Evolutionary conservation across 805 yeast species (phyloP).

Genomic region (Kodamaea leandrae): DNA sequence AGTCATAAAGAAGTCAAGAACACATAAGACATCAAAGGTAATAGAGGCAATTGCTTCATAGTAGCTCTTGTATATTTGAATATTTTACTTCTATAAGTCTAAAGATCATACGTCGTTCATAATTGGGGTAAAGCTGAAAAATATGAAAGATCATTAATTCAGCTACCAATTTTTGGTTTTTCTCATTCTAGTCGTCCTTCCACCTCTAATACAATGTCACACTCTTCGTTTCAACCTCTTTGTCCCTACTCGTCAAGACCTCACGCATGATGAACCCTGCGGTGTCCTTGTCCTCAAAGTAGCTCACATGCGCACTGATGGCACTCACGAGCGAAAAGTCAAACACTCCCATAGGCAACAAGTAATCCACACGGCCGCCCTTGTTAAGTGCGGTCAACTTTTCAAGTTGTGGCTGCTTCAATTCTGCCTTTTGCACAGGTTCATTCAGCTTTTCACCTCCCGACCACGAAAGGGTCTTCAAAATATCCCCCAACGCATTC

Average conservation of each 20-base stretch:
- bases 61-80: no score
- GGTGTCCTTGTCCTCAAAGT: slow-evolving; percentile 82
- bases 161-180: neutral
- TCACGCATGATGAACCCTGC: slow-evolving; percentile 75
- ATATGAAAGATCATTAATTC: neutral
- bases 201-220: slow-evolving; percentile 22
- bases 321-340: slow-evolving; percentile 81
- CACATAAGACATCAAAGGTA: no score
- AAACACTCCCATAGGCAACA: slow-evolving; percentile 71
- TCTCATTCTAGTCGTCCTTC: neutral
- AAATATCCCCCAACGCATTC: slow-evolving; percentile 42
- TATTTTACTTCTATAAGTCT: neutral
- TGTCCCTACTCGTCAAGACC: slow-evolving; percentile 27
- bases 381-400: slow-evolving; percentile 52
- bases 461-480: slow-evolving; percentile 24
- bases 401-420: slow-evolving; percentile 28
- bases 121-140: no score
- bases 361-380: slow-evolving; percentile 79
- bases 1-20: no score
- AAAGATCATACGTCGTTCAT: neutral
- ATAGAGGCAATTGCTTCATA: no score
- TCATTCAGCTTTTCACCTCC: slow-evolving; percentile 13
- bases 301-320: slow-evolving; percentile 82
- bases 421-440: slow-evolving; percentile 20
- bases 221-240: slow-evolving; percentile 22